Base-by-base conservation (phyloP, 192 early-diverging fungal species). In the Coemansia sp. region DNA sequence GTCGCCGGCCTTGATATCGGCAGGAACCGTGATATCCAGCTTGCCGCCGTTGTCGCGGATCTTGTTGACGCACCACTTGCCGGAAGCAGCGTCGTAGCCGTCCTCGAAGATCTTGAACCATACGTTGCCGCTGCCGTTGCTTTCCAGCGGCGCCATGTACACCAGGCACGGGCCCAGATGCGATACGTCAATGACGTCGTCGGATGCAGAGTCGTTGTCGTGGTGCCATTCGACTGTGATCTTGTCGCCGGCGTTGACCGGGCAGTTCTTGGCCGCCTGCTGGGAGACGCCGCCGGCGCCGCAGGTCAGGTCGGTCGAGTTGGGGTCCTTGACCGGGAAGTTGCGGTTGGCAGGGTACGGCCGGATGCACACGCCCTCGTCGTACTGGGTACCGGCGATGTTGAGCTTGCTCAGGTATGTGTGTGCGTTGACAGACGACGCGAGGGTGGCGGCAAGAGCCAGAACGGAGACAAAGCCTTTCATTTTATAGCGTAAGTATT, bases 41-140 rank as follows among this genome's bases (percentile, higher is more conserved):
- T 57, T 55, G 20, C 65, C 65, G 38, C 53, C 22, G 53, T 55
- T 66, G 17, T 15, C 65, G 36, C 51, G 34, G 65, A 66, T 38
- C 52, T 66, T 66, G 54, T 66, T 28, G 52, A 58, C 56, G 22
- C 65, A 66, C 65, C 65, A 66, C 43, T 57, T 5, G 11, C 32
- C 14, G 2, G 34, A 43, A 5, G 18, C 33, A 22, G 53, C 54
- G 39, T 66, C 65, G 35, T 66, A 66, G 22, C 56, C 65, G 22
- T 66, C 65, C 52, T 66, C 56, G 35, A 57, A 66, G 41, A 66
- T 37, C 65, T 66, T 66, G 65, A 66, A 66, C 65, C 65, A 66
- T 1, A 66, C 65, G 22, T 66, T 35, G 41, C 65, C 65, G 22
- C 8, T 15, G 15, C 65, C 65, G 41, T 66, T 66, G 65, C 51